Evolutionary conservation across 75 land plant species (phyloP), one percentile per base, ranked within the genome.

Genomic region (Azolla pinnata): DNA sequence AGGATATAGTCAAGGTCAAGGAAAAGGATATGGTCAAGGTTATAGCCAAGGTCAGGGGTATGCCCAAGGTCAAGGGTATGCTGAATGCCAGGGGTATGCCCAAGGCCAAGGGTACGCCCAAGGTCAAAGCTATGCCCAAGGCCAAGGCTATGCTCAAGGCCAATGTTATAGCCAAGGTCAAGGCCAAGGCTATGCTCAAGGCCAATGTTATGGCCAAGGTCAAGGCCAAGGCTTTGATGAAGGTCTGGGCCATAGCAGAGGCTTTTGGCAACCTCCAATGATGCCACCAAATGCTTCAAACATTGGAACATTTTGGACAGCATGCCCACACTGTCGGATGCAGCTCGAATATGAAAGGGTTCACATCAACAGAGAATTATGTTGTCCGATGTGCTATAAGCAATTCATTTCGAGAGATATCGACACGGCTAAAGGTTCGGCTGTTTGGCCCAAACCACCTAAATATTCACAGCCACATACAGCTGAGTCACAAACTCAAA

Each of bases 261-360:
- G 26, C 26, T 31, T 23, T 23, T 3, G 24, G 32, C 4, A 54
- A 31, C 2, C 29, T n/a, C n/a, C n/a, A 31, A 54, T 2, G 7
- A 4, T 2, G 33, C 53, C 8, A 23, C 57, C 20, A 16, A 3
- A 31, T 16, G 14, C 49, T 23, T 46, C 23, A 2, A 2, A 17
- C 49, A 46, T 23, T 2, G 12, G 17, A 17, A 46, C 60, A 8
- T 61, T 61, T 45, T 61, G 63, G 63, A 61, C 63, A 9, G 45
- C 35, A 18, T 61, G 63, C 26, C 63, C 63, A 28, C n/a, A 3
- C 48, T 61, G 63, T 27, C 44, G 45, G 28, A 61, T 61, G 5
- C 63, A 61, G 52, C 26, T 19, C 26, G 45, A 61, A 21, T 61
- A 61, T 29, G 35, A 61, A 4, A 61, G 4, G n/a, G 45, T 17